Base-by-base conservation (phyloP, 352 stramenopile genomes). In the Ophiocytium majus region DNA sequence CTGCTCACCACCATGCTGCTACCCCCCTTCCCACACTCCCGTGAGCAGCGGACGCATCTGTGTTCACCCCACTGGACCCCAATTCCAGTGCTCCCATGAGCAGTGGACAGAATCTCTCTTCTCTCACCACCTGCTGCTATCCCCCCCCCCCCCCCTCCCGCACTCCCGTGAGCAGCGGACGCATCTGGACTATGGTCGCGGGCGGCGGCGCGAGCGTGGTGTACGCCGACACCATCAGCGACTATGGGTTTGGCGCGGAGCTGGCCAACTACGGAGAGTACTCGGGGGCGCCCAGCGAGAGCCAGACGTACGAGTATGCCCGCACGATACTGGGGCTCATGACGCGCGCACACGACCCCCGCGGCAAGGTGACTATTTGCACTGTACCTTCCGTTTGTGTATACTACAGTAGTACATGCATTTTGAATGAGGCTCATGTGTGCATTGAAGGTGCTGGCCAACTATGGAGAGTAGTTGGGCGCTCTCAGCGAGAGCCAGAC, bases 231-330 rank as follows among this genome's bases (percentile, higher is more conserved):
- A 98, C 96, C 43, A 98, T 99, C 86, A 96, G 94, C 9, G 96
- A 99, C 86, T 91, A 98, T 66, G 85, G 85, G 35, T 89, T 84
- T 34, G 85, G 85, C 63, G 85, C 82, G 50, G 95, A 98, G 83
- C 91, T 99, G 49, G 96, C 95, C 63, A 99, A 99, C 91, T 99
- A 99, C 85, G 96, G 95, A 71, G 96, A 99, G 91, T 99, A 99
- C 91, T 98, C 93, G 83, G 96, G 96, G 32, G 96, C 95, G n/a
- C 96, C 96, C 28, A 97, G 92, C 83, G 95, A 98, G 83, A 94
- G 96, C 36, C 94, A 98, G 90, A 99, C 96, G 0, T 98, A 97
- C 91, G 94, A 98, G 89, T 99, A 98, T 91, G 96, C 96, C 74
- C 96, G 97, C 87, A 98, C 96, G 9, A 96, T 99, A 63, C 93